Percentiles rank a stretch among this genome's conserved stretches.
These are phyloP conservation scores for Aphanomyces cochlioides DNA, from an alignment of 352 stramenopile species.

Conservation along the genomic window DNA sequence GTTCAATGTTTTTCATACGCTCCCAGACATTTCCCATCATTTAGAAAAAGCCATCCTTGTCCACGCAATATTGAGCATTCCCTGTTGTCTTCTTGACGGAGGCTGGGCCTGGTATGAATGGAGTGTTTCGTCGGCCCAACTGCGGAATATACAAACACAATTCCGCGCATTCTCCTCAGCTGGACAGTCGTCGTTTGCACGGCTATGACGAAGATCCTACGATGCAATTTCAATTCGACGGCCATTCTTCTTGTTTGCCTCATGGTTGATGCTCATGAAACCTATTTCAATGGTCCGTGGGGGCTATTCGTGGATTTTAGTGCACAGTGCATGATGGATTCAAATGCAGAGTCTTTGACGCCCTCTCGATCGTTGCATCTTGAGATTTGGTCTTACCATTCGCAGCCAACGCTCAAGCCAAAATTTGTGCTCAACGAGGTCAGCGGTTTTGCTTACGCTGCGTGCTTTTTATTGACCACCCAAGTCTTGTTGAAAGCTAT, in stretches of 20 bases:
- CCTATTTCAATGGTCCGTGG: neutral
- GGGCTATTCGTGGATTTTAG: neutral
- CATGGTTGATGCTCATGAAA: neutral
- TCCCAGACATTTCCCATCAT: constrained; percentile 7
- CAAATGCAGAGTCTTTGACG: neutral
- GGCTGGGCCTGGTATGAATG: constrained; percentile 1
- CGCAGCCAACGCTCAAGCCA: neutral
- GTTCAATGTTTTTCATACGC: neutral
- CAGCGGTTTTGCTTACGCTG: neutral
- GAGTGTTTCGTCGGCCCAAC: neutral
- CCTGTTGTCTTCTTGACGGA: neutral
- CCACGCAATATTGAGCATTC: neutral
- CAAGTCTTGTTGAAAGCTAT: neutral
- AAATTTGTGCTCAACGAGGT: constrained; percentile 4
- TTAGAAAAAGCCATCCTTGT: neutral
- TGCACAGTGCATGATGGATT: neutral
- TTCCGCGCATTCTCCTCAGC: neutral
- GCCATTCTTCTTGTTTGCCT: neutral
- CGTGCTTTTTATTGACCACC: neutral
- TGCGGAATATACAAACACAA: neutral
- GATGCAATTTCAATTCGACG: neutral
- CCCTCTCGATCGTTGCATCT: neutral
- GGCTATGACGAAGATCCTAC: neutral
- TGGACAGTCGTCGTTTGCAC: constrained; percentile 3
- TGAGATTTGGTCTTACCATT: constrained; percentile 2